Percentiles rank a stretch among this genome's conserved stretches.
Evolutionary conservation across 306 rosid species (phyloP).

Genomic region (Hylodesmum podocarpum): DNA sequence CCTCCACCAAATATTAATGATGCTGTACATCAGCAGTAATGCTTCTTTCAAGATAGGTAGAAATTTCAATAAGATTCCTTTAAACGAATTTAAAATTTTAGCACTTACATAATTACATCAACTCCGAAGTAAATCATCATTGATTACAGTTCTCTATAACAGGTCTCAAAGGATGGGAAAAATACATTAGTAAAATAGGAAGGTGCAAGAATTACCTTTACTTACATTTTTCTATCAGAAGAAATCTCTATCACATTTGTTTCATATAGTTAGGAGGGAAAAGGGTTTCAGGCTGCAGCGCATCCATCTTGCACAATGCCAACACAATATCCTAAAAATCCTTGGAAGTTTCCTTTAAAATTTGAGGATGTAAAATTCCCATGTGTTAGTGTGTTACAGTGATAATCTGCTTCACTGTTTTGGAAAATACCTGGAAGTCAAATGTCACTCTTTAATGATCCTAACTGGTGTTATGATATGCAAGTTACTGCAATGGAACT

Average conservation of each 20-base stretch:
- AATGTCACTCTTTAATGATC: background rate
- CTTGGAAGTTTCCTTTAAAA: background rate
- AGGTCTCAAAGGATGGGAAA: background rate
- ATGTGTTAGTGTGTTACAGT: constrained; percentile 14
- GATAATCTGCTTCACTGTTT: background rate
- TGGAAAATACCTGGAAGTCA: constrained; percentile 11
- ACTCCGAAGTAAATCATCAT: background rate
- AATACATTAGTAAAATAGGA: constrained; percentile 13
- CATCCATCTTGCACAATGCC: constrained; percentile 23
- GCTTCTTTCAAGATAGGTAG: background rate
- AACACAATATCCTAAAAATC: constrained; percentile 3
- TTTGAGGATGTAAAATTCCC: background rate
- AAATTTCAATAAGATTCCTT: background rate
- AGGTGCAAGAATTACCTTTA: constrained; percentile 12
- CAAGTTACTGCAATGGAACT: constrained; percentile 25
- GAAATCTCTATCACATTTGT: background rate
- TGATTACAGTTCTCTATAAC: constrained; percentile 3
- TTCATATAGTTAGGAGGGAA: background rate
- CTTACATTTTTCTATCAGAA: constrained; percentile 21
- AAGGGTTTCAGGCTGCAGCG: background rate
- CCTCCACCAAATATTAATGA: background rate
- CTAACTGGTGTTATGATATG: constrained; percentile 22
- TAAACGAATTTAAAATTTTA: background rate
- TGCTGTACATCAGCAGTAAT: background rate
- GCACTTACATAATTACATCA: background rate